Base-by-base conservation (phyloP, 176 grass and related monocot species). In the Bromus sterilis region DNA sequence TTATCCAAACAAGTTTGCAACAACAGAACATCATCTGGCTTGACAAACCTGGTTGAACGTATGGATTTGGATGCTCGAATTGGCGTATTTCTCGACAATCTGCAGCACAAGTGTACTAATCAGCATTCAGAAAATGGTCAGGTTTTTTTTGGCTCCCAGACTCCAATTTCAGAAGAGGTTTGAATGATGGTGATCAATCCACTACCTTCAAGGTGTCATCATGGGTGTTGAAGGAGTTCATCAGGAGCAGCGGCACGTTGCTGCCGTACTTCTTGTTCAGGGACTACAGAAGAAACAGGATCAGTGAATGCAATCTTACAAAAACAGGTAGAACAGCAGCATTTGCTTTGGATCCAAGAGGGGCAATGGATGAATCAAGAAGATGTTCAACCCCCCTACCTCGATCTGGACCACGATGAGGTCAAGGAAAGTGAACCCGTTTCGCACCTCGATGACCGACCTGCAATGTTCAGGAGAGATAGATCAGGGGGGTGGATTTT, bases 171-270 rank as follows among this genome's bases (percentile, higher is more conserved):
- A 34, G 58, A 37, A 53, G 81, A 68, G 11, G 53, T 80, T 28
- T 32, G 57, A 2, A 11, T 28, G 65, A 2, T 56, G 44, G 68
- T 6, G 79, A 64, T 37, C n/a, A n/a, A n/a, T n/a, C n/a, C n/a
- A n/a, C 46, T 59, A 93, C 95, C 86, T 95, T 98, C 26, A 81
- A 78, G 60, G 92, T 98, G 77, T 98, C 95, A 2, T 98, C 95
- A 56, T 98, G 86, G 76, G 95, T 98, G 66, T 98, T 95, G 78
- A 98, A 98, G 36, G 95, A 98, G 71, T 98, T 98, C 95, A 98
- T 98, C 70, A 98, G 79, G 75, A 98, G 95, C 71, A 98, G 83
- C 5, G 95, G 95, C 36, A 98, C 95, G 67, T 98, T 89, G 84
- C 90, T 93, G 51, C 95, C 95, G 11, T 95, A 98, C 77, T 93